A percentile compares a stretch with the other conserved stretches of the same genome.
Conservation (phyloP, 305 asterid species). For the Stenogyne calaminthoides region DNA sequence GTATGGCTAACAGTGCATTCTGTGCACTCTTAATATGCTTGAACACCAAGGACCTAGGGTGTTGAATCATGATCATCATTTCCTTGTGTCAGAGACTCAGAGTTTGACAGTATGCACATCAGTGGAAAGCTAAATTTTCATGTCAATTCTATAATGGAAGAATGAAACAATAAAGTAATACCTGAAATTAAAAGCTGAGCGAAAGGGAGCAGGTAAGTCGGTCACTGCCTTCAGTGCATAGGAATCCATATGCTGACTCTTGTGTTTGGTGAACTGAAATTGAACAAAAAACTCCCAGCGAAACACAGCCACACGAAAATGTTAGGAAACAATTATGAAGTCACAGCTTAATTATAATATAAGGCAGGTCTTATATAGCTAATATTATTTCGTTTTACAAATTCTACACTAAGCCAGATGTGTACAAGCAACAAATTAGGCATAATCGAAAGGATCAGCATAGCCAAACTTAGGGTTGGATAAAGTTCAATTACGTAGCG, state of each 20-base stretch:
- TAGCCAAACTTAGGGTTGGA: neutral
- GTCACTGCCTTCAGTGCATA: slow-evolving; percentile 69
- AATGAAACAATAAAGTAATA: slow-evolving; percentile 29
- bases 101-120: neutral
- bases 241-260: slow-evolving; percentile 50
- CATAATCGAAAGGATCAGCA: slow-evolving; percentile 1
- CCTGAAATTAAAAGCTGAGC: slow-evolving; percentile 84
- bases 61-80: neutral
- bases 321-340: neutral
- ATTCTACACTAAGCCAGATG: slow-evolving; percentile 1
- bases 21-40: neutral
- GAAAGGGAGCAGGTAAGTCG: slow-evolving; percentile 78
- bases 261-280: slow-evolving; percentile 33
- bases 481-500: neutral
- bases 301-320: slow-evolving; percentile 11
- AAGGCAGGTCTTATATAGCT: neutral
- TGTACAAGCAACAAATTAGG: neutral
- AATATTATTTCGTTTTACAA: neutral
- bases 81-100: slow-evolving; percentile 2
- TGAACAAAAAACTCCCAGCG: slow-evolving; percentile 22
- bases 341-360: neutral
- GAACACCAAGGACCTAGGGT: neutral
- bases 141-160: slow-evolving; percentile 10
- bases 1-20: neutral
- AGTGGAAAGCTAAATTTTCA: slow-evolving; percentile 15